Percentiles rank a stretch among this genome's conserved stretches.
Conservation (phyloP, 1,284 basidiomycete species). For the Ustilago nuda region DNA sequence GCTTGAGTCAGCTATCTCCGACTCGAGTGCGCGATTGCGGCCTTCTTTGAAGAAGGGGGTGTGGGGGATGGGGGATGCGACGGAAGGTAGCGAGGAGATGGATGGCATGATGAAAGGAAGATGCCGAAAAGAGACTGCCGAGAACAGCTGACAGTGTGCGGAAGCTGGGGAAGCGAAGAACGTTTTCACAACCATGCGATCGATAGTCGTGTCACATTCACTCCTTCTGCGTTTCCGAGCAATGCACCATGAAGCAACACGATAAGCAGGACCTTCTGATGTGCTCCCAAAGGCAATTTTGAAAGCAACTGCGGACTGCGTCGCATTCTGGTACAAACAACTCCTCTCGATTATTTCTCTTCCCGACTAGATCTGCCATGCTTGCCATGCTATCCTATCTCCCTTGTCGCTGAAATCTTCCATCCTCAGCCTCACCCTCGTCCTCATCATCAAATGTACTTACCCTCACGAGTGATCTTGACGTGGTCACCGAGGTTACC, state of each 20-base stretch:
- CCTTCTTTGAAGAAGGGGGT: slow-evolving; percentile 7
- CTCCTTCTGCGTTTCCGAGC: background rate
- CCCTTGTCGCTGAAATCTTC: background rate
- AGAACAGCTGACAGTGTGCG: background rate
- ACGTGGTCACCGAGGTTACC: slow-evolving; percentile 74
- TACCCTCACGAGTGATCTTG: slow-evolving; percentile 69
- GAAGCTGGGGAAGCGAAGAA: background rate
- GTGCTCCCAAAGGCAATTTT: background rate
- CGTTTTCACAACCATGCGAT: background rate
- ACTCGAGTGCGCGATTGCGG: slow-evolving; percentile 44
- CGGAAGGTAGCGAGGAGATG: background rate
- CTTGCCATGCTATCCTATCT: background rate
- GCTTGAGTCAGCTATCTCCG: slow-evolving; percentile 54
- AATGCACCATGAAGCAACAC: background rate
- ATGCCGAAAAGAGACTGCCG: background rate
- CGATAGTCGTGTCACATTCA: background rate
- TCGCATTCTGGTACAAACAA: background rate
- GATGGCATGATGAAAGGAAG: background rate
- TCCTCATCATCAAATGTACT: slow-evolving; percentile 32
- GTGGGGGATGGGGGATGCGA: background rate
- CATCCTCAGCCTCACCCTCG: background rate
- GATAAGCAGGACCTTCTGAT: background rate
- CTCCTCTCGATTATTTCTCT: background rate
- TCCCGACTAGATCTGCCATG: background rate
- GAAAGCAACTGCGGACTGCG: background rate